phyloP scores from a whole-genome alignment of 768 basidiomycete species.

The Tricholoma matsutake region DNA sequence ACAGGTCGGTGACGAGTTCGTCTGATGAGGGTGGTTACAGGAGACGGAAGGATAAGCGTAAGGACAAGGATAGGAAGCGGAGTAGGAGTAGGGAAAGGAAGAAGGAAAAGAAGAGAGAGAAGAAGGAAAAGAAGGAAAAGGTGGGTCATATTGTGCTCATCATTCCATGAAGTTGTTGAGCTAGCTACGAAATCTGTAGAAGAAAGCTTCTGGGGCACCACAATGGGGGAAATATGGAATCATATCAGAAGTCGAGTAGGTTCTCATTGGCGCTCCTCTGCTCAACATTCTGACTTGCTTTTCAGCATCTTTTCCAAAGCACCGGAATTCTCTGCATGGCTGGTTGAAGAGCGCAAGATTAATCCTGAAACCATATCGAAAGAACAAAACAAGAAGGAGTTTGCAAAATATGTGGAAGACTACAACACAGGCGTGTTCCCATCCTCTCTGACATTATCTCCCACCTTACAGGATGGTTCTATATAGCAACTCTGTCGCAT shows the following conservation, averaged over 20 bases:
- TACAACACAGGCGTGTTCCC: constrained; percentile 66
- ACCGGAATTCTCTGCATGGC: constrained; percentile 88
- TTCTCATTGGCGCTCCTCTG: constrained; percentile 11
- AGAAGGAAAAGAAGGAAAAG: constrained; percentile 63
- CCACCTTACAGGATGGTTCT: neutral
- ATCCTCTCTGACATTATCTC: neutral
- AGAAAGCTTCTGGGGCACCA: constrained; percentile 55
- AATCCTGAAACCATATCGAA: constrained; percentile 89
- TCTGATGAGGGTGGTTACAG: constrained; percentile 43
- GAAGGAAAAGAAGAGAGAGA: constrained; percentile 38
- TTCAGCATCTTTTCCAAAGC: constrained; percentile 76
- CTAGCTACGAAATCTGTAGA: constrained; percentile 21
- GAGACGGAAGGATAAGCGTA: constrained; percentile 40
- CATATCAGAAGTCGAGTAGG: constrained; percentile 82
- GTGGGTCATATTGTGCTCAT: constrained; percentile 20
- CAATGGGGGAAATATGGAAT: constrained; percentile 93
- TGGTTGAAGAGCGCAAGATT: constrained; percentile 87
- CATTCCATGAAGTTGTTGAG: neutral
- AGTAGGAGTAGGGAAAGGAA: constrained; percentile 40
- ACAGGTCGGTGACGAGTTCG: constrained; percentile 40
- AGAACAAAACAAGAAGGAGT: constrained; percentile 84
- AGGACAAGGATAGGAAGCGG: constrained; percentile 47
- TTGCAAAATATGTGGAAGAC: constrained; percentile 78
- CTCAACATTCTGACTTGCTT: neutral
- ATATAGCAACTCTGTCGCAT: constrained; percentile 81